Conservation (phyloP, 768 basidiomycete species). For the Asterophora lycoperdoides region DNA sequence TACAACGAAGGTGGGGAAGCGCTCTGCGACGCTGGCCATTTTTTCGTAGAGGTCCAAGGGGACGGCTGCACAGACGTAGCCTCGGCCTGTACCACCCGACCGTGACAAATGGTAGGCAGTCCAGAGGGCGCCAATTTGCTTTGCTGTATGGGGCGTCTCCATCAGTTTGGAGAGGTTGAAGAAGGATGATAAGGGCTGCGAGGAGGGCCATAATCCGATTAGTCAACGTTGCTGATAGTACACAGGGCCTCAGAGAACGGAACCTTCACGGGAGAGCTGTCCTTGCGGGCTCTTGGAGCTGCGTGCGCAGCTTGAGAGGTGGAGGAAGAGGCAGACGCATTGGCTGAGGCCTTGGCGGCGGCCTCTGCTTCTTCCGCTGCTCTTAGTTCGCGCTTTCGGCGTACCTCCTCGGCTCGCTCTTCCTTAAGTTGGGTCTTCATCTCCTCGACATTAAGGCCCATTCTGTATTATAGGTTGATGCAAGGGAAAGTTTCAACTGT, state of each 20-base stretch:
- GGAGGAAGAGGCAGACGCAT: slow-evolving; percentile 10
- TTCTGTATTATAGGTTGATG: slow-evolving; percentile 27
- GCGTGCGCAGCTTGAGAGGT: slow-evolving; percentile 10
- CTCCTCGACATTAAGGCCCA: slow-evolving; percentile 37
- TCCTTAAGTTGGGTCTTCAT: slow-evolving; percentile 31
- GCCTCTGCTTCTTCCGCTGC: slow-evolving; percentile 8
- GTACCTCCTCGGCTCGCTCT: slow-evolving; percentile 27
- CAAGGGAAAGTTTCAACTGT: slow-evolving; percentile 9
- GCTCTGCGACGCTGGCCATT: slow-evolving; percentile 59
- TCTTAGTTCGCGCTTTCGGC: slow-evolving; percentile 16
- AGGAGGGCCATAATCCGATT: slow-evolving; percentile 5
- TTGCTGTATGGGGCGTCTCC: slow-evolving; percentile 61
- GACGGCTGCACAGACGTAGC: slow-evolving; percentile 80
- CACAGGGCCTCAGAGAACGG: slow-evolving; percentile 15
- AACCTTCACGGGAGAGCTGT: slow-evolving; percentile 67
- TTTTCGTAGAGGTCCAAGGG: slow-evolving; percentile 67
- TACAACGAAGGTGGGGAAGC: slow-evolving; percentile 77
- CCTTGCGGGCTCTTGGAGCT: slow-evolving; percentile 38
- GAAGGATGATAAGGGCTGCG: slow-evolving; percentile 75
- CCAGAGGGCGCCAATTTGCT: slow-evolving; percentile 83
- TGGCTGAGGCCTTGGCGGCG: slow-evolving; percentile 1
- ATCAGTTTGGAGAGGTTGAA: slow-evolving; percentile 72
- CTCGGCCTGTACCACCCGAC: slow-evolving; percentile 75
- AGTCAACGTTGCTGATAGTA: slow-evolving; percentile 1
- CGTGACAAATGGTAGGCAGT: slow-evolving; percentile 82